phyloP scores from a whole-genome alignment of 257 asterid genomes.

The Perilla frutescens region DNA sequence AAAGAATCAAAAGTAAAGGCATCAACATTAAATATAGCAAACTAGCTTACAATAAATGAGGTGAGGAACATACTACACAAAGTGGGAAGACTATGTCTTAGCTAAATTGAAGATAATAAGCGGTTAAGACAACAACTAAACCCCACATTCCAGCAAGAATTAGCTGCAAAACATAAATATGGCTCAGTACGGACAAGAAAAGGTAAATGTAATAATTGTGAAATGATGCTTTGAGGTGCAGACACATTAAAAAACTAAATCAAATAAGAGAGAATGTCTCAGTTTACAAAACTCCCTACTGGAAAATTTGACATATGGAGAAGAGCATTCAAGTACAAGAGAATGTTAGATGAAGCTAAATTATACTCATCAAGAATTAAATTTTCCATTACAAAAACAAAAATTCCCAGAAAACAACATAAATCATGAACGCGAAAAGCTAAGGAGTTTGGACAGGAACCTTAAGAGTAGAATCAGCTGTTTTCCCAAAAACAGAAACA shows the following conservation, averaged over 20 bases:
- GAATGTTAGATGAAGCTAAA: conserved; percentile 17
- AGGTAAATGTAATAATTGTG: conserved; percentile 34
- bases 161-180: conserved; percentile 34
- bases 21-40: conserved; percentile 53
- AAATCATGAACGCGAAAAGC: conserved; percentile 26
- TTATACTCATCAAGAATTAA: not conserved
- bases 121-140: conserved; percentile 26
- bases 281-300: not conserved
- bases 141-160: conserved; percentile 34
- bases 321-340: conserved; percentile 34
- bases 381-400: conserved; percentile 4
- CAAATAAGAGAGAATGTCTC: conserved; percentile 16
- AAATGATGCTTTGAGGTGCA: conserved; percentile 22
- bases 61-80: conserved; percentile 17
- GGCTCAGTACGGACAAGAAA: conserved; percentile 31
- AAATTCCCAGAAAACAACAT: conserved; percentile 22
- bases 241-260: not conserved
- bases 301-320: not conserved
- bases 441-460: conserved; percentile 35
- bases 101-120: conserved; percentile 30
- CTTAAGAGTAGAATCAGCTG: conserved; percentile 23
- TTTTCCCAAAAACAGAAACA: conserved; percentile 10
- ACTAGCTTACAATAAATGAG: conserved; percentile 48
- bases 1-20: conserved; percentile 52
- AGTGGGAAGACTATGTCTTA: conserved; percentile 14